A percentile compares a stretch with the other conserved stretches of the same genome.
These are phyloP conservation scores for Paratinospora sagittata DNA, from an alignment of 164 flowering plant species.

Conservation along the genomic window DNA sequence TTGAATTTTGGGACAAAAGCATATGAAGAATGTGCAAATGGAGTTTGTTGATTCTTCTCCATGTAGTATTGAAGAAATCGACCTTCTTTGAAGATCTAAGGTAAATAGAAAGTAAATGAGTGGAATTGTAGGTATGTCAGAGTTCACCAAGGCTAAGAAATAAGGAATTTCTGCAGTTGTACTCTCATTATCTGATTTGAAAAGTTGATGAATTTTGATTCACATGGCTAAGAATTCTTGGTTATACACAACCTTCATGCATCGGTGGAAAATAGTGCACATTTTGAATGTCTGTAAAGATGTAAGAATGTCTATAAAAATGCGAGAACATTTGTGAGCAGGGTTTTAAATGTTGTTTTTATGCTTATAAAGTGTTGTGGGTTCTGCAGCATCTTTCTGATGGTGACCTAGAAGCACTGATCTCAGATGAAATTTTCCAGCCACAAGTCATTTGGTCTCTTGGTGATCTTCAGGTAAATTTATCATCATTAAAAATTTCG, in stretches of 20 bases:
- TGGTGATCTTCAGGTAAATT: constrained; percentile 67
- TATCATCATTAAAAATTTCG: background rate
- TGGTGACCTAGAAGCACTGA: constrained; percentile 79
- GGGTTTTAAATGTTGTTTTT: too few relatives aligned
- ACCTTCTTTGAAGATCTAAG: too few relatives aligned
- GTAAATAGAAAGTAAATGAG: background rate
- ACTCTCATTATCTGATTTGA: background rate
- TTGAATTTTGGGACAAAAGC: too few relatives aligned
- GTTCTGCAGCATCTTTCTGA: constrained; percentile 65
- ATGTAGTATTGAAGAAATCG: too few relatives aligned
- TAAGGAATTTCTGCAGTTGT: background rate
- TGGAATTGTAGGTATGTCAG: too few relatives aligned
- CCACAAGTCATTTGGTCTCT: constrained; percentile 81
- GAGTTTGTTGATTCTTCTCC: too few relatives aligned
- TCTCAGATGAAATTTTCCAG: constrained; percentile 91
- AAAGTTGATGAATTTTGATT: background rate
- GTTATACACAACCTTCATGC: background rate
- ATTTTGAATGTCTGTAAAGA: background rate
- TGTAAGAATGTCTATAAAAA: too few relatives aligned
- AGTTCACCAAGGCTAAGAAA: background rate
- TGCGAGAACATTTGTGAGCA: too few relatives aligned
- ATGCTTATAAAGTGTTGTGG: constrained; percentile 6
- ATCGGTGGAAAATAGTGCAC: background rate
- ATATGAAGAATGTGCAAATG: too few relatives aligned
- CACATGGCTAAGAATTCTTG: background rate